These are phyloP conservation scores for Carex parvula DNA, from an alignment of 176 grass and related monocot genomes.

Conservation along the genomic window DNA sequence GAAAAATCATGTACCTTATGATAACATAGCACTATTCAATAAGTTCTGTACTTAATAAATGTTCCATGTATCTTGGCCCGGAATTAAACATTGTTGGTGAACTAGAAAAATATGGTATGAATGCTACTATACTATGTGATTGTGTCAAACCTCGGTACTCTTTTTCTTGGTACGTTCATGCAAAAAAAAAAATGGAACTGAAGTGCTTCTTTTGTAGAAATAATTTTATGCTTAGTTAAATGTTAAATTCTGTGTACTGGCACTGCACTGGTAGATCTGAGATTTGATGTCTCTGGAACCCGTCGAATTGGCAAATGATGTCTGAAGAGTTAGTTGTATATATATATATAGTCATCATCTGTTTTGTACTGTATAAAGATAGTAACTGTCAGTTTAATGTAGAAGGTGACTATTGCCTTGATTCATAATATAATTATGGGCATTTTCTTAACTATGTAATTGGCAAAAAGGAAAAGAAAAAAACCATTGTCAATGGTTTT, in stretches of 20 bases:
- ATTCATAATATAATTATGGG: not conserved
- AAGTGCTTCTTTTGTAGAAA: not conserved
- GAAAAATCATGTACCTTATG: not conserved
- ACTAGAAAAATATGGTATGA: not conserved
- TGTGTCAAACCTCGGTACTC: not conserved
- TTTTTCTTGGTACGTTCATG: not conserved
- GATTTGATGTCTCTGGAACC: not conserved
- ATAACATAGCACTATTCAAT: not conserved
- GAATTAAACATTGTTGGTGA: slow-evolving; percentile 1
- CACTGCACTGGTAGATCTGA: not conserved
- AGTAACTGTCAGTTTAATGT: not conserved
- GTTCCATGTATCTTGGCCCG: not conserved
- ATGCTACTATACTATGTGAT: not conserved
- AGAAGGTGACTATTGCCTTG: not conserved
- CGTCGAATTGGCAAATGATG: not conserved
- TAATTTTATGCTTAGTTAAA: not conserved
- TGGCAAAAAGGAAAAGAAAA: not conserved
- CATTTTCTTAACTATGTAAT: not conserved
- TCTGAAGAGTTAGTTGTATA: not conserved
- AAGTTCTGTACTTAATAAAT: not conserved
- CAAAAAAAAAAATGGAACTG: not conserved
- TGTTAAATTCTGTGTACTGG: not conserved
- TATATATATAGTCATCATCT: not conserved
- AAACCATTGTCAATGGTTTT: not conserved
- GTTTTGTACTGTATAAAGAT: slow-evolving; percentile 1